Conservation (phyloP, 805 yeast species). For the Myxozyma monticola region DNA sequence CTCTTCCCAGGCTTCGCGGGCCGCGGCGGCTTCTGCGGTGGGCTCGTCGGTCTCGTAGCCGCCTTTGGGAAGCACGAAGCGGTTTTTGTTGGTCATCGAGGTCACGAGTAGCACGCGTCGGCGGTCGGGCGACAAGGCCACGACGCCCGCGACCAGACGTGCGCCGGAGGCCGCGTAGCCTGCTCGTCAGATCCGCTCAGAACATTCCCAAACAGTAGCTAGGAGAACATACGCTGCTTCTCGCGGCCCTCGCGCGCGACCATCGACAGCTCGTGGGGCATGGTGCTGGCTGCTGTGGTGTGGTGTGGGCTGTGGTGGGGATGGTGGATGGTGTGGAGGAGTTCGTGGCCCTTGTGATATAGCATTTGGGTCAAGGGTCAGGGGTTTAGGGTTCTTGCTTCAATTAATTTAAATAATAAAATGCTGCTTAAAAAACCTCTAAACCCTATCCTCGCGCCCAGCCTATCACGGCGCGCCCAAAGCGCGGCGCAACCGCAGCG, state of each 20-base stretch:
- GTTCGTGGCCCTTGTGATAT: too few species aligned
- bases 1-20: conserved; percentile 97
- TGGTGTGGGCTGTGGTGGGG: too few species aligned
- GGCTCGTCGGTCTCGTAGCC: conserved; percentile 83
- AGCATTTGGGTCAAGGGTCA: too few species aligned
- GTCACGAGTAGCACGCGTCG: conserved; percentile 73
- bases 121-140: conserved; percentile 60
- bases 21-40: conserved; percentile 56
- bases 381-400: too few species aligned
- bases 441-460: too few species aligned
- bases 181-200: conserved; percentile 2
- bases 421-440: too few species aligned
- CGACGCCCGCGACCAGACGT: conserved; percentile 89
- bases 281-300: background rate
- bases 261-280: conserved; percentile 35
- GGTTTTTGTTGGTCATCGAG: conserved; percentile 64
- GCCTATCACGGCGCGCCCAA: too few species aligned
- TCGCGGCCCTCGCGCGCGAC: conserved; percentile 42
- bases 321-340: too few species aligned
- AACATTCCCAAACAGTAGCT: background rate
- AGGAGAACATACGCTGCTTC: conserved; percentile 35
- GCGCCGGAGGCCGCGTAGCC: conserved; percentile 65
- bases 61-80: conserved; percentile 94
- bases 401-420: too few species aligned
- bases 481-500: too few species aligned